These are phyloP conservation scores for Pueraria montana DNA, from an alignment of 306 rosid species.

Conservation along the genomic window DNA sequence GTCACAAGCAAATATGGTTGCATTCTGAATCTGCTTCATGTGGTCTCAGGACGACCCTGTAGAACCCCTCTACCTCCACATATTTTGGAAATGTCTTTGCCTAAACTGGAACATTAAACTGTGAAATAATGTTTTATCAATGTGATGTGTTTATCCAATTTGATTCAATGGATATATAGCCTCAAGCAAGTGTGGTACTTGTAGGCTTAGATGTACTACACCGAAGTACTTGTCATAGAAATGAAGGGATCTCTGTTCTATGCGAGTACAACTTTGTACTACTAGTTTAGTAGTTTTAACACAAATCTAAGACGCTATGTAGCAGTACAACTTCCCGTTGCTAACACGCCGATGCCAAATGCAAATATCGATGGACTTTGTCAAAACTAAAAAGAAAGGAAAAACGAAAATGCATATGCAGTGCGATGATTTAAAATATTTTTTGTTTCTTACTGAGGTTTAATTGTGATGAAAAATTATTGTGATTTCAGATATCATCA, in stretches of 20 bases:
- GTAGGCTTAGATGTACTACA: conserved; percentile 53
- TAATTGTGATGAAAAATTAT: neutral
- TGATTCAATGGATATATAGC: conserved; percentile 41
- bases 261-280: conserved; percentile 61
- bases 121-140: conserved; percentile 24
- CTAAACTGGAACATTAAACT: neutral
- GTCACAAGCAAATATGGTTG: neutral
- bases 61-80: conserved; percentile 57
- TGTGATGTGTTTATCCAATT: conserved; percentile 17
- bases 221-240: conserved; percentile 33
- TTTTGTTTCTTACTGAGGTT: neutral
- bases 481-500: neutral
- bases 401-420: neutral
- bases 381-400: neutral
- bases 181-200: conserved; percentile 42
- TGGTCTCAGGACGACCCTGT: conserved; percentile 74
- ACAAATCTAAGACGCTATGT: neutral
- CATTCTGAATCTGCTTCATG: conserved; percentile 41
- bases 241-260: neutral
- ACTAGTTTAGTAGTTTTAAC: neutral
- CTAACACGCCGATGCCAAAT: neutral
- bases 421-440: neutral
- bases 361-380: neutral
- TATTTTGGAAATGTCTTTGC: neutral
- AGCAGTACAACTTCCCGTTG: conserved; percentile 30